phyloP scores from a whole-genome alignment of 2,329 filamentous ascomycete species.

The Leptosphaerulina australis region DNA sequence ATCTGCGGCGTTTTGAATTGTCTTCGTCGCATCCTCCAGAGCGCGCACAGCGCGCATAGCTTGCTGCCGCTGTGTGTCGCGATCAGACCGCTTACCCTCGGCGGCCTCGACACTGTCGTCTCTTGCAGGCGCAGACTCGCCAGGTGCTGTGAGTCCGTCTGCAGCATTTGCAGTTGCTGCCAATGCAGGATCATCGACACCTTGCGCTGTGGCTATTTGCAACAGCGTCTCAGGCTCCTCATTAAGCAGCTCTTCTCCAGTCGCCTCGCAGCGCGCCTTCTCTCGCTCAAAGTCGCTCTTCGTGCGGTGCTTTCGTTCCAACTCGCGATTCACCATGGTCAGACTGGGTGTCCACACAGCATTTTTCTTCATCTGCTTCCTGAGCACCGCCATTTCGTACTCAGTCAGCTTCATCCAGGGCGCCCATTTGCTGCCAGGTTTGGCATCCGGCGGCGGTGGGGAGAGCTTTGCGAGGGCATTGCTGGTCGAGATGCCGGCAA shows the following conservation, averaged over 20 bases:
- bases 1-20: slow-evolving; percentile 44
- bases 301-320: slow-evolving; percentile 70
- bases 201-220: slow-evolving; percentile 30
- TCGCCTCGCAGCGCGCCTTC: slow-evolving; percentile 63
- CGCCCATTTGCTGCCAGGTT: slow-evolving; percentile 64
- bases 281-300: slow-evolving; percentile 58
- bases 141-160: slow-evolving; percentile 14
- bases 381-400: slow-evolving; percentile 71
- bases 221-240: slow-evolving; percentile 50
- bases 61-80: slow-evolving; percentile 62
- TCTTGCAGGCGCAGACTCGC: slow-evolving; percentile 33
- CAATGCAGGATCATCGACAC: slow-evolving; percentile 23
- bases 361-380: slow-evolving; percentile 92
- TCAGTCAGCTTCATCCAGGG: slow-evolving; percentile 70
- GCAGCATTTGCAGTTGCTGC: slow-evolving; percentile 21
- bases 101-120: slow-evolving; percentile 71
- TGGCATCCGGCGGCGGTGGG: slow-evolving; percentile 65
- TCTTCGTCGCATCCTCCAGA: slow-evolving; percentile 45
- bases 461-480: slow-evolving; percentile 65
- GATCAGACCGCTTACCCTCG: slow-evolving; percentile 76
- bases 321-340: slow-evolving; percentile 82
- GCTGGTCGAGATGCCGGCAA: slow-evolving; percentile 65
- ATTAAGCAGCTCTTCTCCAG: slow-evolving; percentile 69
- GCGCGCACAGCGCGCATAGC: slow-evolving; percentile 52
- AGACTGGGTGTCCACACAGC: slow-evolving; percentile 83